Base-by-base conservation (phyloP, 345 rosid species). In the Citropsis articulata region DNA sequence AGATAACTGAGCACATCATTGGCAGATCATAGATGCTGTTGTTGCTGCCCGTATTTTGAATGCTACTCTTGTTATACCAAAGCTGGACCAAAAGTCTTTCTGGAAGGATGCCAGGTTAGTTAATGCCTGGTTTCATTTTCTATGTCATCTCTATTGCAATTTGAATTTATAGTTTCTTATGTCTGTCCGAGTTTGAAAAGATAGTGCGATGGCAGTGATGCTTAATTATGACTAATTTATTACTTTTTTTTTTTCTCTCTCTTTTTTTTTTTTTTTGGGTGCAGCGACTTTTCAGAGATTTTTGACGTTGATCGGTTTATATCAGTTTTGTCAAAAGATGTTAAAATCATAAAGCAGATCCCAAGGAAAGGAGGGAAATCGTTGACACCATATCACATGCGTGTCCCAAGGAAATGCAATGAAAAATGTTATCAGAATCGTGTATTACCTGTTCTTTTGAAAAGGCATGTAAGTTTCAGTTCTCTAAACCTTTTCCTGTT, bases 51-150 rank as follows among this genome's bases (percentile, higher is more conserved):
- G 98, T 9, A 92, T 97, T 82, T 80, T 97, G 68, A 97, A 97
- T 82, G 98, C 99, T 66, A 92, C 99, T 6, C 98, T 97, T 84
- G 94, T 94, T 78, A 90, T 94, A 75, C 99, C 99, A 22, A 93
- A 93, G 87, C 85, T 97, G 71, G 99, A 97, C 86, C 94, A 90
- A 82, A 97, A 97, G 75, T 97, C 99, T 4, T 97, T 94, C 82
- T 97, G 99, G 99, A 94, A 90, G 84, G 99, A 97, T 73, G 78
- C 97, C n/a, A 97, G 99, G 99, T 97, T 79, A 50, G 87, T 69
- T 12, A 72, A 76, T 66, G 59, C n/a, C 9, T 7, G 4, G 19
- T 31, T 19, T 25, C 72, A 35, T 19, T 69, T 66, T 25, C 57
- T 22, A 69, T 22, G 59, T 4, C 25, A n/a, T 42, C 19, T 21